phyloP scores from a whole-genome alignment of 192 early-diverging fungal species.

The Linderina pennispora region DNA sequence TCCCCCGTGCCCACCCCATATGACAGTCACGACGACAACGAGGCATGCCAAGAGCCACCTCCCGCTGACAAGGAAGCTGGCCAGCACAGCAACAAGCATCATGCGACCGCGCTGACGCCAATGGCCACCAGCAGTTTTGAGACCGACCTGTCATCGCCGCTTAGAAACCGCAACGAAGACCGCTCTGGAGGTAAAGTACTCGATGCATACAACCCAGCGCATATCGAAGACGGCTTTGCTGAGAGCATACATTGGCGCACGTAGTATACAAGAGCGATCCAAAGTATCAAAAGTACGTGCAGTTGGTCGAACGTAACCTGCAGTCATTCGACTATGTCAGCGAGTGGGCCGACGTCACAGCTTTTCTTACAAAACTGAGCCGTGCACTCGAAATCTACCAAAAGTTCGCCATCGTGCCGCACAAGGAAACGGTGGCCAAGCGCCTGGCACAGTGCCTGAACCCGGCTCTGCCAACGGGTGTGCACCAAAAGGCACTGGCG shows the following conservation, averaged over 20 bases:
- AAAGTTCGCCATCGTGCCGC: conserved; percentile 70
- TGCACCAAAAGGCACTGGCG: conserved; percentile 90
- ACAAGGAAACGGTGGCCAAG: conserved; percentile 80
- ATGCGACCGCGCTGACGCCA: background rate
- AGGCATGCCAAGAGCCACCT: too few relatives aligned
- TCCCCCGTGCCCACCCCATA: background rate
- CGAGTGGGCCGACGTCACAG: conserved; percentile 95
- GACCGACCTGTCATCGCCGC: conserved; percentile 37
- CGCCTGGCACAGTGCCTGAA: conserved; percentile 92
- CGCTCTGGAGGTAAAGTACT: conserved; percentile 21
- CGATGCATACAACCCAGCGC: too few relatives aligned
- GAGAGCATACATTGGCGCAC: too few relatives aligned
- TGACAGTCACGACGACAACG: background rate
- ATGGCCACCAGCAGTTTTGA: conserved; percentile 23
- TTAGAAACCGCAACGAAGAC: conserved; percentile 14
- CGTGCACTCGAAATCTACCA: conserved; percentile 77
- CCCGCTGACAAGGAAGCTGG: too few relatives aligned
- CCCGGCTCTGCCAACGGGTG: conserved; percentile 88
- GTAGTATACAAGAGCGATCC: conserved; percentile 55
- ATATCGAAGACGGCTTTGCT: too few relatives aligned
- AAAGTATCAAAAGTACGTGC: conserved; percentile 77
- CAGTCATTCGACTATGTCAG: conserved; percentile 89
- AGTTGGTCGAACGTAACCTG: conserved; percentile 76
- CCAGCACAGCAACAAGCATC: background rate
- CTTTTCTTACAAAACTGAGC: conserved; percentile 78